A percentile compares a stretch with the other conserved stretches of the same genome.
These are phyloP conservation scores for Protea cynaroides DNA, from an alignment of 164 flowering plant species.

Conservation along the genomic window DNA sequence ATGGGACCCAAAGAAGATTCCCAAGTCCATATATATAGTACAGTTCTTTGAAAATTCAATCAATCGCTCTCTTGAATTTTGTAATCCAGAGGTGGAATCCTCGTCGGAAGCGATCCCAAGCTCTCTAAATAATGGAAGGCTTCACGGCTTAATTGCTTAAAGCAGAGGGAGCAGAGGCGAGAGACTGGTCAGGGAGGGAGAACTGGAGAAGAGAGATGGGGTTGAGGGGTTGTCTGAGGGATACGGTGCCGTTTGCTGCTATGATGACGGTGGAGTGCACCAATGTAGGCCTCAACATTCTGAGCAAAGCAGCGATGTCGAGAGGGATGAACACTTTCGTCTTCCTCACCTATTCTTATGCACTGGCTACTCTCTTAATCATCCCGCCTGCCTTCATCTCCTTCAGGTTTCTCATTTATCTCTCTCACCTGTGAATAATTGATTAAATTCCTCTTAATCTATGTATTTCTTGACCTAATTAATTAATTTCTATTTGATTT, in stretches of 20 bases:
- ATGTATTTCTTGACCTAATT: not conserved
- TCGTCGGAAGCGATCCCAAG: too few species aligned
- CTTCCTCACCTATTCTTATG: constrained; percentile 34
- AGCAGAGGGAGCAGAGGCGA: too few species aligned
- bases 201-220: not conserved
- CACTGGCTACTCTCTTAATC: constrained; percentile 30
- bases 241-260: not conserved
- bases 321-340: constrained; percentile 38
- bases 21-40: too few species aligned
- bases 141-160: too few species aligned
- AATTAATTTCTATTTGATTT: not conserved
- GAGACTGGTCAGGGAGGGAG: not conserved
- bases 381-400: constrained; percentile 21
- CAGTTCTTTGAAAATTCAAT: too few species aligned
- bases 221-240: not conserved
- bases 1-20: too few species aligned
- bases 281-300: constrained; percentile 26
- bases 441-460: too few species aligned
- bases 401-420: constrained; percentile 8
- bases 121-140: too few species aligned
- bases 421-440: too few species aligned
- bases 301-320: constrained; percentile 40
- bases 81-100: too few species aligned
- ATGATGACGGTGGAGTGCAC: constrained; percentile 4
- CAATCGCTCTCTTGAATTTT: too few species aligned